Conservation (phyloP, 2,329 filamentous ascomycete genomes). For the Coccinonectria pachysandricola region DNA sequence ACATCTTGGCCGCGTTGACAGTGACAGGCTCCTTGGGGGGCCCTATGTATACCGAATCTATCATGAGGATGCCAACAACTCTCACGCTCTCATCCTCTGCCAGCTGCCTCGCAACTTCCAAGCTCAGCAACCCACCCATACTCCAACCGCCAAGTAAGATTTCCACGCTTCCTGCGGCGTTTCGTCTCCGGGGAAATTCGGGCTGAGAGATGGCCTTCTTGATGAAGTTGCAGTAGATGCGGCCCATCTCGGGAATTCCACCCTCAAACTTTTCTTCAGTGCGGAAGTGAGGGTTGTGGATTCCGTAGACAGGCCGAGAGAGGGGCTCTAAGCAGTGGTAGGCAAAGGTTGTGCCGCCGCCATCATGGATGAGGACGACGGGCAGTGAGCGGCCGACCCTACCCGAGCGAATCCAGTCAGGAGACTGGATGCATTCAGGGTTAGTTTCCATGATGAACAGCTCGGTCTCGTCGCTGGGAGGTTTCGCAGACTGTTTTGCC, state of each 20-base stretch:
- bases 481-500: too few relatives aligned
- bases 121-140: conserved; percentile 39
- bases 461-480: too few relatives aligned
- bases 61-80: conserved; percentile 40
- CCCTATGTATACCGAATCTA: conserved; percentile 42
- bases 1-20: conserved; percentile 5
- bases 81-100: conserved; percentile 25
- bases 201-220: conserved; percentile 23
- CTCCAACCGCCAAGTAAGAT: conserved; percentile 48
- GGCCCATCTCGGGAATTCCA: conserved; percentile 44
- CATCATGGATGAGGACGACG: conserved; percentile 49
- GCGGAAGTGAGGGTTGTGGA: conserved; percentile 44
- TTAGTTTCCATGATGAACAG: conserved; percentile 20
- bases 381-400: conserved; percentile 25
- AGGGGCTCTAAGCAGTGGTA: conserved; percentile 44
- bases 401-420: conserved; percentile 19
- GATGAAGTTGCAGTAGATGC: conserved; percentile 38
- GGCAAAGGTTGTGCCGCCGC: conserved; percentile 48
- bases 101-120: conserved; percentile 39
- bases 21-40: conserved; percentile 13
- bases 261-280: conserved; percentile 37
- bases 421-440: conserved; percentile 25
- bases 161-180: conserved; percentile 19
- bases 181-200: conserved; percentile 19
- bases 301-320: conserved; percentile 39